phyloP scores from a whole-genome alignment of 108 stramenopile species.

The Discostella stelligeroides region DNA sequence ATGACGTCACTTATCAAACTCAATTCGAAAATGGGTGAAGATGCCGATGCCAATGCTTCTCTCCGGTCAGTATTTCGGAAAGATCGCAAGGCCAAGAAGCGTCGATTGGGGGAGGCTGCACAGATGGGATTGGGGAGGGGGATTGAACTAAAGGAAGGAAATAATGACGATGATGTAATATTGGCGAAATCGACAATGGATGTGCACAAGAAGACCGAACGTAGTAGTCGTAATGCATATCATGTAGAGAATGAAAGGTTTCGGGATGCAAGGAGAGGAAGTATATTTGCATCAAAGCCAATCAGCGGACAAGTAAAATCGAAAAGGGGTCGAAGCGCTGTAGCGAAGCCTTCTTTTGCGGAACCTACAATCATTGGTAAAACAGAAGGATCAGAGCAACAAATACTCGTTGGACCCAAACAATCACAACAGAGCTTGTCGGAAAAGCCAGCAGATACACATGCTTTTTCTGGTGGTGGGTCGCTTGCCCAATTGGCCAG shows the following conservation, averaged over 20 bases:
- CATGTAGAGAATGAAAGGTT: constrained; percentile 31
- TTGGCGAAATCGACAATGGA: background rate
- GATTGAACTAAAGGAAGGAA: constrained; percentile 50
- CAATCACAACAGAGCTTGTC: too few species aligned
- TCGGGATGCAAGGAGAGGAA: constrained; percentile 9
- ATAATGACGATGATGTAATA: constrained; percentile 25
- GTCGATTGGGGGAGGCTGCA: constrained; percentile 48
- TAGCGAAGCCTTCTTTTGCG: background rate
- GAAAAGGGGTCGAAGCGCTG: background rate
- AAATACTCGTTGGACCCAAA: too few species aligned
- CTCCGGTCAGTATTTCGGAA: constrained; percentile 63
- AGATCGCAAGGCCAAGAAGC: constrained; percentile 64
- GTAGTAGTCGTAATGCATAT: constrained; percentile 2
- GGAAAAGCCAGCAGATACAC: background rate
- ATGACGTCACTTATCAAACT: constrained; percentile 54
- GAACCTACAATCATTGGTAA: too few species aligned
- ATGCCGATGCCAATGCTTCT: constrained; percentile 68
- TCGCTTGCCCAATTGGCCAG: constrained; percentile 6
- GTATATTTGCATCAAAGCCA: too few species aligned
- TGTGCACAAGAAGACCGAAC: background rate
- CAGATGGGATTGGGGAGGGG: constrained; percentile 62
- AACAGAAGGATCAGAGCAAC: too few species aligned
- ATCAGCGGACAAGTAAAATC: too few species aligned
- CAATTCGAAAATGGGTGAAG: constrained; percentile 51
- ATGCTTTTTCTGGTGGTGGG: background rate